Percentiles rank a stretch among this genome's conserved stretches.
Evolutionary conservation across 331 rosid species (phyloP).

Genomic region (Stylosanthes scabra): DNA sequence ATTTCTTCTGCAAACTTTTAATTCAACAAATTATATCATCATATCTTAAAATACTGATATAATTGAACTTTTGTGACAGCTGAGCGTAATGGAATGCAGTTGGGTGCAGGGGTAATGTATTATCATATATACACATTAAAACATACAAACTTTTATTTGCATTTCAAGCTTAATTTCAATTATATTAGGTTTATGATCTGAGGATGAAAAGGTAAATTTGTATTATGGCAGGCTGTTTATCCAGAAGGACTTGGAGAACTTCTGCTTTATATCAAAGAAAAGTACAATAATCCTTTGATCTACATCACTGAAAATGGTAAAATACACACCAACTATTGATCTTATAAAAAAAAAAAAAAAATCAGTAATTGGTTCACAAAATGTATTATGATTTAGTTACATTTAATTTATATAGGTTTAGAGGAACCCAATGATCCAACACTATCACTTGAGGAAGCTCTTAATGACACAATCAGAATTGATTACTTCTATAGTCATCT

Average conservation of each 20-base stretch:
- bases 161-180: background rate
- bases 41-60: background rate
- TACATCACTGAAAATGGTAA: constrained; percentile 66
- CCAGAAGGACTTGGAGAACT: constrained; percentile 29
- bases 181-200: background rate
- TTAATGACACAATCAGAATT: constrained; percentile 20
- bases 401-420: constrained; percentile 17
- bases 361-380: background rate
- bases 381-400: background rate
- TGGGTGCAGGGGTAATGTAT: constrained; percentile 45
- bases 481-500: constrained; percentile 32
- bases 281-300: constrained; percentile 50
- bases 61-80: constrained; percentile 32
- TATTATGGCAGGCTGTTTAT: constrained; percentile 28
- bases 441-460: constrained; percentile 35
- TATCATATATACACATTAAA: no score
- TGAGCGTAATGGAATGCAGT: constrained; percentile 48
- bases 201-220: background rate
- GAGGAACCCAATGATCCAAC: constrained; percentile 35
- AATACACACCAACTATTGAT: no score
- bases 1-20: background rate
- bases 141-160: background rate
- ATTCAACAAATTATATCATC: background rate
- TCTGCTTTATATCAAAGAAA: constrained; percentile 22
- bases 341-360: background rate